Conservation (phyloP, 1,284 basidiomycete species). For the Ustilago hordei region DNA sequence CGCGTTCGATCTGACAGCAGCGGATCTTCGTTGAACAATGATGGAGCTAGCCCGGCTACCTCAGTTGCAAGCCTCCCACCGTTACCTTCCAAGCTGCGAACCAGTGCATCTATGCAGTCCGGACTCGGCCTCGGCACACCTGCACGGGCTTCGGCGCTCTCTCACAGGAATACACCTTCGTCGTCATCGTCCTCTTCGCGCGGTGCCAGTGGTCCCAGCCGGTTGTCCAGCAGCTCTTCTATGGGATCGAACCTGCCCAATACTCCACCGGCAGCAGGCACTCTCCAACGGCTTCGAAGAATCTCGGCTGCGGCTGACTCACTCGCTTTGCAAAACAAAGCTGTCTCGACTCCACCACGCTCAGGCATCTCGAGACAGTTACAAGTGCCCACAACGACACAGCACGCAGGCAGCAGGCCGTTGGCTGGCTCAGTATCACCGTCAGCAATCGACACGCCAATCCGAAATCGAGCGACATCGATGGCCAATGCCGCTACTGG, state of each 20-base stretch:
- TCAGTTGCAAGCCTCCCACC: constrained; percentile 37
- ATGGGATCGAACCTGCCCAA: constrained; percentile 34
- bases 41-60: constrained; percentile 33
- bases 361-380: constrained; percentile 24
- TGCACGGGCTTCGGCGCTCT: constrained; percentile 19
- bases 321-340: constrained; percentile 27
- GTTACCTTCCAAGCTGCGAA: constrained; percentile 25
- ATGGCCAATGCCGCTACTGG: constrained; percentile 37
- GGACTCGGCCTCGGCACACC: constrained; percentile 49
- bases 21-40: constrained; percentile 31
- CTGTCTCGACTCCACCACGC: constrained; percentile 36
- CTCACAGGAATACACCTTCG: constrained; percentile 18
- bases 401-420: constrained; percentile 10
- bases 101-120: constrained; percentile 35
- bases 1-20: constrained; percentile 42
- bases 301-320: constrained; percentile 48
- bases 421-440: constrained; percentile 22
- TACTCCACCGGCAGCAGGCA: constrained; percentile 40
- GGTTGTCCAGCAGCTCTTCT: constrained; percentile 43
- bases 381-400: constrained; percentile 21
- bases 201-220: constrained; percentile 39
- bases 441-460: constrained; percentile 25
- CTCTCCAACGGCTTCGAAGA: constrained; percentile 30
- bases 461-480: constrained; percentile 45
- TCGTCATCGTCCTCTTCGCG: constrained; percentile 33